Evolutionary conservation across 2,329 filamentous ascomycete genomes (phyloP), one percentile per base, ranked within the genome.

Genomic region (Beauveria caledonica): DNA sequence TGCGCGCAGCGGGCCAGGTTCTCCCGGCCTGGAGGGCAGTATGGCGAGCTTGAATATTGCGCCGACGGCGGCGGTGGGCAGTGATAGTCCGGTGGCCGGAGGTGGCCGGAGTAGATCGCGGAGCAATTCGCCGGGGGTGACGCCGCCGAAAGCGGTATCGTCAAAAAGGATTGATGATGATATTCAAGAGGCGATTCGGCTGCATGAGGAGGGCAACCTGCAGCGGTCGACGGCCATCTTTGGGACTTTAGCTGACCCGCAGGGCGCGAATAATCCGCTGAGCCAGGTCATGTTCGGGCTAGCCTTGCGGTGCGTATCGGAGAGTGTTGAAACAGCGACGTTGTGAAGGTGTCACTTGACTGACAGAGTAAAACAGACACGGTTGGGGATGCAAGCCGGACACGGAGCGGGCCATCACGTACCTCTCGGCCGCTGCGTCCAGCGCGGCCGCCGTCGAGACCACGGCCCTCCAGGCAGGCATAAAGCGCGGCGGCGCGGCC

Each of bases 231-330:
- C 94, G n/a, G 78, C 79, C 57, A 84, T 97, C 74, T 99, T 99
- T 75, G 89, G 86, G 29, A 79, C 81, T 62, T 79, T 99, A 66
- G 94, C 94, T 58, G 87, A 96, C 71, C 90, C 90, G 0, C 80
- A 86, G 58, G 92, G 90, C 25, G 85, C 87, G 54, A 96, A 97
- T 71, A 96, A 97, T 74, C 90, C 94, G 45, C 80, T 99, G 64
- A 94, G 91, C 68, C 93, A 99, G 76, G 94, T 99, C 40, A 82
- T 99, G 58, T 99, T 96, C 71, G 94, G 94, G 3, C 87, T 99
- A 61, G 92, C 93, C 57, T 76, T 97, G 65, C 84, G 91, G 88
- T 92, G 74, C 5, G 84, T 19, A 8, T 33, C 4, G 13, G 40
- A 19, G 40, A 42, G 40, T 15, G 33, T 15, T 15, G 33, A 15